These are phyloP conservation scores for Cutaneotrichosporon mucoides DNA, from an alignment of 1,284 basidiomycete genomes.

Conservation along the genomic window DNA sequence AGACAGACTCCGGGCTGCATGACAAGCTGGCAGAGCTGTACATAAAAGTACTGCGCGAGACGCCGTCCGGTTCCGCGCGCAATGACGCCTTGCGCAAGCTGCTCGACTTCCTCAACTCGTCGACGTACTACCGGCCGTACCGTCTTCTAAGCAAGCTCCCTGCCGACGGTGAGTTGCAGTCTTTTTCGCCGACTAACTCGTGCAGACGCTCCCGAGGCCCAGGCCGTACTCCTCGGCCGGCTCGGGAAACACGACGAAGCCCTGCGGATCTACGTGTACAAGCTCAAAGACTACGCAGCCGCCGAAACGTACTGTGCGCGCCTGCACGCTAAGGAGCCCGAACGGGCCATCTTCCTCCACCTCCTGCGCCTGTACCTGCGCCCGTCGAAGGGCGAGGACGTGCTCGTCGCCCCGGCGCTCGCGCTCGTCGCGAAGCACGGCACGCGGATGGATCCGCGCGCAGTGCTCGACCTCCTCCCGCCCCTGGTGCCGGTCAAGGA, in stretches of 20 bases:
- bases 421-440: slow-evolving; percentile 78
- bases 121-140: slow-evolving; percentile 70
- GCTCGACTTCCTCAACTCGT: slow-evolving; percentile 68
- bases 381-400: slow-evolving; percentile 6
- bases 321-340: slow-evolving; percentile 59
- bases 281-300: slow-evolving; percentile 70
- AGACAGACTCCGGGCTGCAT: slow-evolving; percentile 67
- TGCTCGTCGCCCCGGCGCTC: slow-evolving; percentile 70
- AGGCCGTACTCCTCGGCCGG: slow-evolving; percentile 83
- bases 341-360: slow-evolving; percentile 71
- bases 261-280: slow-evolving; percentile 85
- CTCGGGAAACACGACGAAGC: slow-evolving; percentile 89
- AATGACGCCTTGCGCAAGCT: slow-evolving; percentile 49
- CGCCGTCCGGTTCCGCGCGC: slow-evolving; percentile 52
- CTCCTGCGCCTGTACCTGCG: slow-evolving; percentile 83
- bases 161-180: slow-evolving; percentile 58
- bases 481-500: slow-evolving; percentile 67
- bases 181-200: not conserved
- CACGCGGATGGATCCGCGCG: slow-evolving; percentile 69
- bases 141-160: slow-evolving; percentile 72
- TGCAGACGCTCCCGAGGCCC: slow-evolving; percentile 75
- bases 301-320: slow-evolving; percentile 93
- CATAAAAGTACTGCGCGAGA: slow-evolving; percentile 45
- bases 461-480: slow-evolving; percentile 79
- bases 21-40: slow-evolving; percentile 85